Evolutionary conservation across 2,329 filamentous ascomycete species (phyloP).

Genomic region (Xylaria multiplex): DNA sequence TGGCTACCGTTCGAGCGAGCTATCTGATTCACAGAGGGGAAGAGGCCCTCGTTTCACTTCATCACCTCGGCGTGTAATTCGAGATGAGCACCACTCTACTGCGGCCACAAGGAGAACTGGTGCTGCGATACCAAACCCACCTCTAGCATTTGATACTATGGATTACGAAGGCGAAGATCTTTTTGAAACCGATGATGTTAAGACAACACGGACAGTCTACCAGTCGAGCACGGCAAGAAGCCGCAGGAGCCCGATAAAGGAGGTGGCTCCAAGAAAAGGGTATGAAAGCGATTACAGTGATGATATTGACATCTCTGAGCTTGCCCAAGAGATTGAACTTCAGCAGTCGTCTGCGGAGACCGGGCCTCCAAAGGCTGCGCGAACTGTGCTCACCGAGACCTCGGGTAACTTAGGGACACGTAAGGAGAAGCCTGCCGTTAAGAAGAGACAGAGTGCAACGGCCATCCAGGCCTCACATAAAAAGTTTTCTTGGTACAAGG

Average conservation of each 20-base stretch:
- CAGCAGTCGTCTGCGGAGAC: slow-evolving; percentile 51
- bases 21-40: slow-evolving; percentile 32
- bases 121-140: slow-evolving; percentile 32
- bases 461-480: slow-evolving; percentile 62
- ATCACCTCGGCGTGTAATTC: slow-evolving; percentile 34
- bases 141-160: slow-evolving; percentile 36
- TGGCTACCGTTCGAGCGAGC: slow-evolving; percentile 30
- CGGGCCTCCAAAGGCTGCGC: slow-evolving; percentile 40
- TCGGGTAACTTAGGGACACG: slow-evolving; percentile 58
- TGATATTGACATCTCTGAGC: slow-evolving; percentile 62
- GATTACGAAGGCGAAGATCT: slow-evolving; percentile 52
- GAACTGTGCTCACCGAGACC: slow-evolving; percentile 58
- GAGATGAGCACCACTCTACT: slow-evolving; percentile 27
- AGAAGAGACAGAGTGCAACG: slow-evolving; percentile 47
- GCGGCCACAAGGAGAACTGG: slow-evolving; percentile 26
- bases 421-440: slow-evolving; percentile 49
- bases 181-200: slow-evolving; percentile 42
- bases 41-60: slow-evolving; percentile 32
- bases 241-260: slow-evolving; percentile 41
- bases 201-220: slow-evolving; percentile 27
- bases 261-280: slow-evolving; percentile 35
- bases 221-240: slow-evolving; percentile 32
- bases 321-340: slow-evolving; percentile 62
- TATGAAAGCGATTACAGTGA: slow-evolving; percentile 60
- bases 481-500: slow-evolving; percentile 82